Conservation (phyloP, 768 basidiomycete genomes). For the Cystofilobasidium bisporidii region DNA sequence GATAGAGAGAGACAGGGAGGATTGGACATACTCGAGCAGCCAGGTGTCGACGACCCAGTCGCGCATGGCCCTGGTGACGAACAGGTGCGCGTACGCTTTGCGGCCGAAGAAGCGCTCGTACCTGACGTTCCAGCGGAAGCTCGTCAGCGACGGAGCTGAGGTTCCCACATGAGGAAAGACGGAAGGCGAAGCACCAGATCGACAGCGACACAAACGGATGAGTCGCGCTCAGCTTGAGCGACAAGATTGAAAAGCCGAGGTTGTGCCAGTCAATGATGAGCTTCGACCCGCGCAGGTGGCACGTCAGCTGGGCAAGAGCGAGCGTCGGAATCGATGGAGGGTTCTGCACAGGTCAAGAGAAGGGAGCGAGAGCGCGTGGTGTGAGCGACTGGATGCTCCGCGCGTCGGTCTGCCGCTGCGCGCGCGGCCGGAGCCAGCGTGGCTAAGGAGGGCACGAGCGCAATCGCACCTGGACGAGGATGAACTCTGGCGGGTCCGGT, state of each 20-base stretch:
- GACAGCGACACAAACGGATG: slow-evolving; percentile 67
- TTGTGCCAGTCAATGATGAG: slow-evolving; percentile 99
- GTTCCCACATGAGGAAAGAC: too few relatives aligned
- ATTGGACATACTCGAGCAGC: slow-evolving; percentile 56
- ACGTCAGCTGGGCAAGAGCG: slow-evolving; percentile 67
- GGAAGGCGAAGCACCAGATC: slow-evolving; percentile 51
- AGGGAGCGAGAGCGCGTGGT: neutral
- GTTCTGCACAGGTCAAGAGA: slow-evolving; percentile 52
- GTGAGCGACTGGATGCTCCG: too few relatives aligned
- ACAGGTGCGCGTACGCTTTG: slow-evolving; percentile 76
- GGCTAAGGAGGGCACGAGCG: too few relatives aligned
- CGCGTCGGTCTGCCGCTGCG: too few relatives aligned
- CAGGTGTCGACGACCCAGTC: slow-evolving; percentile 61
- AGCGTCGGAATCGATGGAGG: slow-evolving; percentile 94
- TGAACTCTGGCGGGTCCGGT: slow-evolving; percentile 60
- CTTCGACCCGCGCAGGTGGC: slow-evolving; percentile 59
- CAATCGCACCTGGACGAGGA: slow-evolving; percentile 84
- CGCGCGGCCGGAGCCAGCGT: too few relatives aligned
- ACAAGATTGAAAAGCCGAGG: slow-evolving; percentile 85
- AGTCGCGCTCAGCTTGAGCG: slow-evolving; percentile 59
- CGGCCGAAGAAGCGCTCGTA: slow-evolving; percentile 74
- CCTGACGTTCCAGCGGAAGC: too few relatives aligned
- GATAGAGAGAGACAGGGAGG: neutral
- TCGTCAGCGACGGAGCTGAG: too few relatives aligned
- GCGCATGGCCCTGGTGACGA: slow-evolving; percentile 83